A percentile compares a stretch with the other conserved stretches of the same genome.
phyloP scores from a whole-genome alignment of 495 filamentous ascomycete genomes.

The Talaromyces proteolyticus region DNA sequence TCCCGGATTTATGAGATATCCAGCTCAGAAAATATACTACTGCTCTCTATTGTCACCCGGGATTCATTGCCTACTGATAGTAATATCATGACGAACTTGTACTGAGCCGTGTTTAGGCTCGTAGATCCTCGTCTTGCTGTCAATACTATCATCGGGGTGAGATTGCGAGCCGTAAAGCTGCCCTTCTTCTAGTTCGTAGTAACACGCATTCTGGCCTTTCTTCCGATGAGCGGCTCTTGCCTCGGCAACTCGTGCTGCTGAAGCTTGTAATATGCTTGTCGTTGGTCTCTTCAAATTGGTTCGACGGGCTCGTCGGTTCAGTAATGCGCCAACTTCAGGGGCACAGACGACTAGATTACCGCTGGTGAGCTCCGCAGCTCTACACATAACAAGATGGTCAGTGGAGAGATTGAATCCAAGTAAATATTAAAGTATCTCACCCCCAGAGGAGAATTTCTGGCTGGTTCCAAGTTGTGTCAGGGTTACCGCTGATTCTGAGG shows the following conservation, averaged over 20 bases:
- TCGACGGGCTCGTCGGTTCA: not conserved
- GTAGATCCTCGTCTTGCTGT: not conserved
- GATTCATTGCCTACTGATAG: too few relatives aligned
- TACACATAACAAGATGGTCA: not conserved
- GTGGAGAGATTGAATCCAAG: not conserved
- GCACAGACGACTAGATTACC: not conserved
- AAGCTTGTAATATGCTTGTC: not conserved
- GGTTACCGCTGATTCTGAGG: slow-evolving; percentile 9
- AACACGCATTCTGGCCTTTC: not conserved
- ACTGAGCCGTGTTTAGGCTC: not conserved
- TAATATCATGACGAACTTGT: not conserved
- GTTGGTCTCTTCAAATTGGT: not conserved
- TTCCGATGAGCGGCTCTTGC: not conserved
- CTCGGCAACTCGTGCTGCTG: not conserved
- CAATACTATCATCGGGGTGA: not conserved
- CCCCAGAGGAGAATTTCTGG: slow-evolving; percentile 15
- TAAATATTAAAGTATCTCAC: not conserved
- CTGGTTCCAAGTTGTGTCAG: slow-evolving; percentile 18
- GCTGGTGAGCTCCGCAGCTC: slow-evolving; percentile 3
- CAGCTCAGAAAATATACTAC: too few relatives aligned
- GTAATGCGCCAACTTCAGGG: slow-evolving; percentile 1
- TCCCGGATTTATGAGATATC: too few relatives aligned
- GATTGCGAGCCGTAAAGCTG: not conserved
- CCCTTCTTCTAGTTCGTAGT: not conserved
- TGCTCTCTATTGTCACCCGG: too few relatives aligned